Evolutionary conservation across 2,329 filamentous ascomycete species (phyloP).

Genomic region (Cytospora leucostoma): DNA sequence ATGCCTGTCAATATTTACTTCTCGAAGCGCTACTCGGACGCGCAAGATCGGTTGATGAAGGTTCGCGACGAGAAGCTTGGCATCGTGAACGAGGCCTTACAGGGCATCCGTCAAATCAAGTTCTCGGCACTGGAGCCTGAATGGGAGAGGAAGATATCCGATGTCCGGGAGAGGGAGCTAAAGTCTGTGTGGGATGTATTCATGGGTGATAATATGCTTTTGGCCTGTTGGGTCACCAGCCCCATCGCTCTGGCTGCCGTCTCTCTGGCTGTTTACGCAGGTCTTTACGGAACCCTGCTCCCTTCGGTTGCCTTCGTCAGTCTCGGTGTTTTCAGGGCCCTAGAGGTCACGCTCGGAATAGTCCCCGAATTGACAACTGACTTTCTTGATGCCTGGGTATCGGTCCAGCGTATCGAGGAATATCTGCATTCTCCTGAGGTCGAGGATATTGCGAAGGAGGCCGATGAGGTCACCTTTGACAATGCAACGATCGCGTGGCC

Average conservation of each 20-base stretch:
- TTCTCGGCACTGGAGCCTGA: constrained; percentile 75
- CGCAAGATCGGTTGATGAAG: constrained; percentile 73
- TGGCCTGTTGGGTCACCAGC: constrained; percentile 71
- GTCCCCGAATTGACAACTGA: constrained; percentile 74
- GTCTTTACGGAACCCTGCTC: constrained; percentile 61
- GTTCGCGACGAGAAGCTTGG: constrained; percentile 73
- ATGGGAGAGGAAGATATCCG: constrained; percentile 71
- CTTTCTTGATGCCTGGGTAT: constrained; percentile 72
- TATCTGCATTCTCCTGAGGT: constrained; percentile 71
- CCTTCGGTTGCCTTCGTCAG: constrained; percentile 80
- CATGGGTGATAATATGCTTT: constrained; percentile 60
- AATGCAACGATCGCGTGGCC: constrained; percentile 75
- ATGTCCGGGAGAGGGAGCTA: constrained; percentile 67
- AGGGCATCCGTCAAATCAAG: constrained; percentile 83
- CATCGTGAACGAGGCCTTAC: constrained; percentile 73
- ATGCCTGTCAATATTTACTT: constrained; percentile 69
- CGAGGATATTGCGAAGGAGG: constrained; percentile 52
- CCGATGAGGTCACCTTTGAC: constrained; percentile 64
- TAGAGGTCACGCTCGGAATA: constrained; percentile 70
- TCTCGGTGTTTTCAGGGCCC: constrained; percentile 70
- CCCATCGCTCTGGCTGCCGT: constrained; percentile 73
- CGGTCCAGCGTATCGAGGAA: constrained; percentile 68
- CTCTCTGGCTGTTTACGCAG: constrained; percentile 68
- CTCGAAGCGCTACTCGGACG: constrained; percentile 63
- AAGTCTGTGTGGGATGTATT: constrained; percentile 67